phyloP scores from a whole-genome alignment of 2,329 filamentous ascomycete species.

The Curvularia verruculosa region DNA sequence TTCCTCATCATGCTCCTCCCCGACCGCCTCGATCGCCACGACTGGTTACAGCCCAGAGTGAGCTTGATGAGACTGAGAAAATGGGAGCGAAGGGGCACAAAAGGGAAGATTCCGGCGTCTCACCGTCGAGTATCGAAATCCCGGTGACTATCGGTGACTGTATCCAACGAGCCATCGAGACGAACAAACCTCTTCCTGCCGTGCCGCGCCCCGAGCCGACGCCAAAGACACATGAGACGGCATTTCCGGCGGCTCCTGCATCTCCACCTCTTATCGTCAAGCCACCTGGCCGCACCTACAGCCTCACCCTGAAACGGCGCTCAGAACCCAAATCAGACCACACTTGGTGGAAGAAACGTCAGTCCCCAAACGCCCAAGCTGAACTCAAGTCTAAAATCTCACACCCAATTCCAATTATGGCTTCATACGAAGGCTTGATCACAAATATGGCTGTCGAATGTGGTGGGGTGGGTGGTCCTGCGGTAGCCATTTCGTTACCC shows the following conservation, averaged over 20 bases:
- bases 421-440: constrained; percentile 1
- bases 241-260: neutral
- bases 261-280: neutral
- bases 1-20: constrained; percentile 2
- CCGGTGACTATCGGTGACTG: constrained; percentile 12
- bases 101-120: constrained; percentile 12
- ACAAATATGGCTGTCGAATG: constrained; percentile 22
- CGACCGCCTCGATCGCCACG: too few relatives aligned
- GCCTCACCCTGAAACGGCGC: neutral
- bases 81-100: neutral
- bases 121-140: constrained; percentile 18
- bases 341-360: constrained; percentile 14
- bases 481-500: constrained; percentile 15
- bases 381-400: constrained; percentile 35
- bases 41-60: neutral
- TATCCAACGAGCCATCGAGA: constrained; percentile 7
- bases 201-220: constrained; percentile 10
- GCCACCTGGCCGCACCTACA: neutral
- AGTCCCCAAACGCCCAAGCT: constrained; percentile 4
- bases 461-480: constrained; percentile 25
- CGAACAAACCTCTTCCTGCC: constrained; percentile 25
- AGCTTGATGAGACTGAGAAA: neutral
- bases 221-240: neutral
- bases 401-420: constrained; percentile 21
- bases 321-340: neutral